Conservation (phyloP, 2,329 filamentous ascomycete genomes). For the Colletotrichum tropicale region DNA sequence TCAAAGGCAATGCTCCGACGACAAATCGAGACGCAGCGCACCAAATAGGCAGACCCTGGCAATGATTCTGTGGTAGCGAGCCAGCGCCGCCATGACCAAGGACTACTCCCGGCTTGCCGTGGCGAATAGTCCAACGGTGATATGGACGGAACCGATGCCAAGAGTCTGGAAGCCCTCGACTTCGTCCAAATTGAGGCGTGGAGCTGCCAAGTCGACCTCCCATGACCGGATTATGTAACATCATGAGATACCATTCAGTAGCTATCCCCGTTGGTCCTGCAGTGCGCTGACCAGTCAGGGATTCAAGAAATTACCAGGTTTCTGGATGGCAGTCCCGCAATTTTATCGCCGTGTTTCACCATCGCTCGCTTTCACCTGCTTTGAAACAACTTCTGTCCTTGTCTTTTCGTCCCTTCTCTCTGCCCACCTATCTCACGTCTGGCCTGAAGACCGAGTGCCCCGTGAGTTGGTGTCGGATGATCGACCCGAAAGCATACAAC, state of each 20-base stretch:
- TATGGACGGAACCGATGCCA: neutral
- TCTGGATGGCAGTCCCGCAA: slow-evolving; percentile 1
- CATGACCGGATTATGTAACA: neutral
- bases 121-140: neutral
- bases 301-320: neutral
- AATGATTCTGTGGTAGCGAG: neutral
- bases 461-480: slow-evolving; percentile 2
- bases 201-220: neutral
- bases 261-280: neutral
- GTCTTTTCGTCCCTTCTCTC: neutral
- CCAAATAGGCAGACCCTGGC: neutral
- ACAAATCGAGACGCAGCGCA: neutral
- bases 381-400: neutral
- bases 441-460: neutral
- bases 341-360: neutral
- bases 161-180: neutral
- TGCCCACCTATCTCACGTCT: neutral
- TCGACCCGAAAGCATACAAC: slow-evolving; percentile 1
- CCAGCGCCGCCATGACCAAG: neutral
- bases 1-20: neutral
- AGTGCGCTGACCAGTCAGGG: neutral
- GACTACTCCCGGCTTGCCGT: neutral
- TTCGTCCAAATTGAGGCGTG: neutral
- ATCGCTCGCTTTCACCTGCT: neutral
- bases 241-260: neutral